These are phyloP conservation scores for Paulownia fortunei DNA, from an alignment of 257 asterid species.

Conservation along the genomic window DNA sequence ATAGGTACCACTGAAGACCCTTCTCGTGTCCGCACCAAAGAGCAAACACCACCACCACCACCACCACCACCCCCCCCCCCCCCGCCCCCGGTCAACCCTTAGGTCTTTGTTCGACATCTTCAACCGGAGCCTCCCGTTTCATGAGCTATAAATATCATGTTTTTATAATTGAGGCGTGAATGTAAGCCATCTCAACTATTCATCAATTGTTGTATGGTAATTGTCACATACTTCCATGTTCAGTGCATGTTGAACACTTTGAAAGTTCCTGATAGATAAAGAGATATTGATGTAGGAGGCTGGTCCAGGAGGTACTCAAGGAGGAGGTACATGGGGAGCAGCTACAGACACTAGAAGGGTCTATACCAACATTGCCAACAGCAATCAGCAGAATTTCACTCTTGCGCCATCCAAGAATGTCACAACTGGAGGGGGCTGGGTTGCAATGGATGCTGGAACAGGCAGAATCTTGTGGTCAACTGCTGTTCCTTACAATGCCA, in stretches of 20 bases:
- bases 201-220: too few relatives aligned
- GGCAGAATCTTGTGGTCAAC: slow-evolving; percentile 59
- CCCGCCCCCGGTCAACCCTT: too few relatives aligned
- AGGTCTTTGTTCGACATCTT: too few relatives aligned
- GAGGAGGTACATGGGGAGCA: slow-evolving; percentile 64
- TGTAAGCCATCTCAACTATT: too few relatives aligned
- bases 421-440: slow-evolving; percentile 60
- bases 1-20: too few relatives aligned
- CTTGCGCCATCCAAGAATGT: slow-evolving; percentile 43
- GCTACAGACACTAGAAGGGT: slow-evolving; percentile 51
- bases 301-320: slow-evolving; percentile 51
- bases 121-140: too few relatives aligned
- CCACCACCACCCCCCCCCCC: too few relatives aligned
- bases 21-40: too few relatives aligned
- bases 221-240: too few relatives aligned
- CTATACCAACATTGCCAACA: slow-evolving; percentile 50
- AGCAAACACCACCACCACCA: too few relatives aligned
- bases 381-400: slow-evolving; percentile 27
- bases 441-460: slow-evolving; percentile 48
- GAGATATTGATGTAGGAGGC: slow-evolving; percentile 43
- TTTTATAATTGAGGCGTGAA: neutral
- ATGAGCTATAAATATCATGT: too few relatives aligned
- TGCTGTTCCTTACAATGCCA: slow-evolving; percentile 45
- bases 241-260: neutral
- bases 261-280: neutral